A percentile compares a stretch with the other conserved stretches of the same genome.
phyloP scores from a whole-genome alignment of 345 rosid species.

The Tarenaya hassleriana region DNA sequence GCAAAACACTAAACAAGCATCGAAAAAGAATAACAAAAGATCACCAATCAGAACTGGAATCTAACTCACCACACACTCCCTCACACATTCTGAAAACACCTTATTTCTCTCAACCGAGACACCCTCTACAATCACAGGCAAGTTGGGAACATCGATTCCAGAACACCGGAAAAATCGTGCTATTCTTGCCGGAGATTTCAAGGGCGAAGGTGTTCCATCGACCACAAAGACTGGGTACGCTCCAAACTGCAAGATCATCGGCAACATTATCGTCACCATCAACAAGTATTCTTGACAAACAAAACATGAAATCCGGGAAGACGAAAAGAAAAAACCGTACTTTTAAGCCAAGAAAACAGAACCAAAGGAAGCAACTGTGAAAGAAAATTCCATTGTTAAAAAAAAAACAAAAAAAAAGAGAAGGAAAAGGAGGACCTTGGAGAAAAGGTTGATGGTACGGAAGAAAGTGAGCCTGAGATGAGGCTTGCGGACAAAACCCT shows the following conservation, averaged over 20 bases:
- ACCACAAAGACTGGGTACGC: slow-evolving; percentile 79
- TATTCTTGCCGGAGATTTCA: slow-evolving; percentile 71
- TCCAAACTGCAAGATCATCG: slow-evolving; percentile 57
- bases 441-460: slow-evolving; percentile 79
- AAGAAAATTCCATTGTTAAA: slow-evolving; percentile 1
- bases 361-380: background rate
- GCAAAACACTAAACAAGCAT: background rate
- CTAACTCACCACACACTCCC: slow-evolving; percentile 68
- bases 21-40: slow-evolving; percentile 2
- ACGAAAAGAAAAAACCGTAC: background rate
- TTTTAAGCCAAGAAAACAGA: background rate
- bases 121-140: slow-evolving; percentile 38
- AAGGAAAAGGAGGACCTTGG: slow-evolving; percentile 44
- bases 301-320: background rate
- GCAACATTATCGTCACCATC: slow-evolving; percentile 10
- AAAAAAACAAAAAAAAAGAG: slow-evolving; percentile 1
- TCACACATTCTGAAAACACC: slow-evolving; percentile 48
- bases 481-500: slow-evolving; percentile 39
- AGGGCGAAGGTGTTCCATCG: slow-evolving; percentile 82
- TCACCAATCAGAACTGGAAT: background rate
- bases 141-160: slow-evolving; percentile 41
- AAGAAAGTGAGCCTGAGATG: slow-evolving; percentile 82
- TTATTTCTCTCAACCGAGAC: slow-evolving; percentile 63
- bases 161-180: slow-evolving; percentile 50
- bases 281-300: background rate